These are phyloP conservation scores for Thelephora terrestris DNA, from an alignment of 1,284 basidiomycete species.

Conservation along the genomic window DNA sequence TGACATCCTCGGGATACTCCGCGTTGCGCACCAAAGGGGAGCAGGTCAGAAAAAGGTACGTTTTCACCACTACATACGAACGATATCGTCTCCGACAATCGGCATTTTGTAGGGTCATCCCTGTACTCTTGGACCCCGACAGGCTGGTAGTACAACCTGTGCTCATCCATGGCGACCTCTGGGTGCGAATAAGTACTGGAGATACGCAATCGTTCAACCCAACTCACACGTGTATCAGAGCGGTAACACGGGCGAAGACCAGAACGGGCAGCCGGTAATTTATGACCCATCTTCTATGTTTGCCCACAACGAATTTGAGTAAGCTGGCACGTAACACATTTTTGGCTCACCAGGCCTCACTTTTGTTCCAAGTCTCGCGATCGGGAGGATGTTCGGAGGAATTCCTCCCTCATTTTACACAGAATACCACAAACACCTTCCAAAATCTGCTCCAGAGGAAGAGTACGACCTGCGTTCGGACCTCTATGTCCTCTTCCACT, in stretches of 20 bases:
- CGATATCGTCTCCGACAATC: background rate
- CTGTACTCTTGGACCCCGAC: slow-evolving; percentile 49
- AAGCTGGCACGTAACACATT: slow-evolving; percentile 17
- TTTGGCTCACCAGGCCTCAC: background rate
- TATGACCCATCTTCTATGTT: slow-evolving; percentile 80
- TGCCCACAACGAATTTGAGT: slow-evolving; percentile 86
- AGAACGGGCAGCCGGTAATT: slow-evolving; percentile 54
- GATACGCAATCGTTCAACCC: background rate
- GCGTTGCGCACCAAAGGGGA: slow-evolving; percentile 47
- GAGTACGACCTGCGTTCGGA: slow-evolving; percentile 64
- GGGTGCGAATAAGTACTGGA: slow-evolving; percentile 47
- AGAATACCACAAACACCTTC: slow-evolving; percentile 61
- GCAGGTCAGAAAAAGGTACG: slow-evolving; percentile 47
- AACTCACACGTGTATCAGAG: slow-evolving; percentile 33
- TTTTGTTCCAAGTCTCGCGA: slow-evolving; percentile 48
- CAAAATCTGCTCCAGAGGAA: slow-evolving; percentile 57
- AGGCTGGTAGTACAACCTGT: slow-evolving; percentile 55
- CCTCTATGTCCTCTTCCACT: slow-evolving; percentile 82
- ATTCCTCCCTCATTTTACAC: slow-evolving; percentile 62
- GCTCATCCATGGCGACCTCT: slow-evolving; percentile 80
- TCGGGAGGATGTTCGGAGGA: slow-evolving; percentile 79
- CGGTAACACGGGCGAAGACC: slow-evolving; percentile 61
- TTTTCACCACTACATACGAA: background rate
- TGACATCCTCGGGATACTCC: slow-evolving; percentile 34
- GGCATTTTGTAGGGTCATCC: slow-evolving; percentile 51